These are phyloP conservation scores for Paxillus involutus DNA, from an alignment of 768 basidiomycete species.

Conservation along the genomic window DNA sequence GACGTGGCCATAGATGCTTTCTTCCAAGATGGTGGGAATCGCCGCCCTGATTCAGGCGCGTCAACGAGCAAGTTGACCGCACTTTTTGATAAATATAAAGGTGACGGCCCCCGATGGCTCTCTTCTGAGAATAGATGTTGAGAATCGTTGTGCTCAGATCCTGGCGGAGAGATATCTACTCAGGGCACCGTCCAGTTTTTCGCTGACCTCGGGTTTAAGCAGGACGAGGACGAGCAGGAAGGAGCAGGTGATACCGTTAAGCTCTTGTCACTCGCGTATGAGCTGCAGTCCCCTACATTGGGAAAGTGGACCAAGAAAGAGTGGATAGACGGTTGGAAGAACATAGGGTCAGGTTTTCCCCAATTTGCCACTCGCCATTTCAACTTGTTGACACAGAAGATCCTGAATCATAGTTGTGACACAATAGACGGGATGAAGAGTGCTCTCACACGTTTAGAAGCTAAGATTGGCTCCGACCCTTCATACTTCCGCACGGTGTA, in stretches of 20 bases:
- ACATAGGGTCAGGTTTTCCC: conserved; percentile 51
- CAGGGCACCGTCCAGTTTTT: conserved; percentile 83
- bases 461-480: conserved; percentile 61
- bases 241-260: conserved; percentile 77
- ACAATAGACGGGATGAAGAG: conserved; percentile 59
- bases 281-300: conserved; percentile 72
- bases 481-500: conserved; percentile 79
- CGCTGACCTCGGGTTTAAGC: conserved; percentile 25
- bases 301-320: conserved; percentile 70
- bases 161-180: conserved; percentile 62
- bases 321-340: conserved; percentile 84
- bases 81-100: conserved; percentile 71
- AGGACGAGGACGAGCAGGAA: conserved; percentile 48
- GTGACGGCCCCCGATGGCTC: conserved; percentile 31
- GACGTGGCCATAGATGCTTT: conserved; percentile 76
- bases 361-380: not conserved
- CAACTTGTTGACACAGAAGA: conserved; percentile 3
- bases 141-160: conserved; percentile 39
- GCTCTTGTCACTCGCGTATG: conserved; percentile 77
- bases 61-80: conserved; percentile 54
- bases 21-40: conserved; percentile 46
- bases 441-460: conserved; percentile 52
- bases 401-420: conserved; percentile 52
- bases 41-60: conserved; percentile 24
- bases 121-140: not conserved